phyloP scores from a whole-genome alignment of 768 basidiomycete species.

The Amanita muscaria region DNA sequence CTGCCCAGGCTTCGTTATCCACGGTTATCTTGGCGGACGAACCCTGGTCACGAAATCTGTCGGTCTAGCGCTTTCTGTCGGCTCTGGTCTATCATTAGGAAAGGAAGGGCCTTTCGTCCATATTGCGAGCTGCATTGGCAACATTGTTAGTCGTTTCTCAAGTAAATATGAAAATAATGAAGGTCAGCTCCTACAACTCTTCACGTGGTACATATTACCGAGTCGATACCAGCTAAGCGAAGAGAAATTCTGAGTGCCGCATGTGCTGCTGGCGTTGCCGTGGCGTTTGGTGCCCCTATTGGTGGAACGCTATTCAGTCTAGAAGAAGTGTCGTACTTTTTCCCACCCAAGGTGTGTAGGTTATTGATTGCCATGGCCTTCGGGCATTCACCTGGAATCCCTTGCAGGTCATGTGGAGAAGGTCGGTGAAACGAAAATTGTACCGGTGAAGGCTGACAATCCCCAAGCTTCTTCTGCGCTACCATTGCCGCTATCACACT shows the following conservation, averaged over 20 bases:
- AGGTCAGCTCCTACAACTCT: conserved; percentile 35
- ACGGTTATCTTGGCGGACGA: conserved; percentile 90
- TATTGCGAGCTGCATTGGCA: conserved; percentile 87
- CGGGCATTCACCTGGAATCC: background rate
- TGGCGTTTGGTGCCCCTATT: conserved; percentile 95
- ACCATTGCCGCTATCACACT: conserved; percentile 95
- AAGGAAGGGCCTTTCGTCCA: conserved; percentile 72
- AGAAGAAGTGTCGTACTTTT: conserved; percentile 95
- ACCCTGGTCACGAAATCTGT: conserved; percentile 86
- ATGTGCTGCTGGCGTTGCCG: conserved; percentile 94
- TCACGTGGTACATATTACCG: background rate
- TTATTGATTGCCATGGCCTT: background rate
- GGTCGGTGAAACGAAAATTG: conserved; percentile 34
- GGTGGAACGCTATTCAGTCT: conserved; percentile 88
- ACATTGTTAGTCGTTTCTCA: conserved; percentile 82
- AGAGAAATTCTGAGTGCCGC: conserved; percentile 94
- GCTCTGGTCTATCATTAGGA: conserved; percentile 84
- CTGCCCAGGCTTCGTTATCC: conserved; percentile 91
- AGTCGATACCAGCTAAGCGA: conserved; percentile 58
- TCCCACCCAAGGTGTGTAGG: conserved; percentile 85
- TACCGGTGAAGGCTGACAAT: conserved; percentile 21
- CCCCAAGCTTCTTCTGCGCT: conserved; percentile 87
- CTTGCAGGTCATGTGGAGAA: conserved; percentile 85
- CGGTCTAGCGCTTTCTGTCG: conserved; percentile 85
- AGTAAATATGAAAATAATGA: conserved; percentile 93